phyloP scores from a whole-genome alignment of 495 filamentous ascomycete genomes.

The Xylona heveae region DNA sequence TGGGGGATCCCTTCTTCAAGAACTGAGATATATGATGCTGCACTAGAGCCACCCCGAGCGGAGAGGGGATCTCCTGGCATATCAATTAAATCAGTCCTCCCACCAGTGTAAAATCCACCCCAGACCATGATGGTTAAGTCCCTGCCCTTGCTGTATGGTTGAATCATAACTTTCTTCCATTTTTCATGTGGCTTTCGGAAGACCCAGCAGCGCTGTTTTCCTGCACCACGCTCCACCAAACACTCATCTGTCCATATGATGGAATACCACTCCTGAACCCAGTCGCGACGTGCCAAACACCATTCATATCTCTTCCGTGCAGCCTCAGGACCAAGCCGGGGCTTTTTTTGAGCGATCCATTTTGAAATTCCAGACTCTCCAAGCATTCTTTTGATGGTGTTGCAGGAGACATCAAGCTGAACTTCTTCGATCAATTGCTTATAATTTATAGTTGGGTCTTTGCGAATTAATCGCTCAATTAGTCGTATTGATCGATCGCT shows the following conservation, averaged over 20 bases:
- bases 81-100: slow-evolving; percentile 4
- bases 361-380: too few species aligned
- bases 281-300: slow-evolving; percentile 4
- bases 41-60: neutral
- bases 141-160: slow-evolving; percentile 8
- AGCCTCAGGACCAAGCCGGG: too few species aligned
- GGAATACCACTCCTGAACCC: slow-evolving; percentile 4
- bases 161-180: slow-evolving; percentile 6
- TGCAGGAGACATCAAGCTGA: too few species aligned
- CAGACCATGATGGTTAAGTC: slow-evolving; percentile 10
- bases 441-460: too few species aligned
- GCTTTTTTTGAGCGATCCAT: too few species aligned
- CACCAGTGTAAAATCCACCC: too few species aligned
- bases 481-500: too few species aligned
- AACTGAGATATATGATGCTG: neutral
- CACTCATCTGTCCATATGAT: slow-evolving; percentile 11
- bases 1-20: slow-evolving; percentile 2
- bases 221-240: slow-evolving; percentile 8
- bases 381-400: too few species aligned
- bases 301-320: slow-evolving; percentile 5
- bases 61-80: neutral
- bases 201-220: slow-evolving; percentile 5
- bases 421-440: too few species aligned
- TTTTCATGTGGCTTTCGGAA: slow-evolving; percentile 7
- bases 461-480: too few species aligned